Percentiles rank a stretch among this genome's conserved stretches.
Evolutionary conservation across 1,284 basidiomycete species (phyloP).

Genomic region (Austroboletus niveus): DNA sequence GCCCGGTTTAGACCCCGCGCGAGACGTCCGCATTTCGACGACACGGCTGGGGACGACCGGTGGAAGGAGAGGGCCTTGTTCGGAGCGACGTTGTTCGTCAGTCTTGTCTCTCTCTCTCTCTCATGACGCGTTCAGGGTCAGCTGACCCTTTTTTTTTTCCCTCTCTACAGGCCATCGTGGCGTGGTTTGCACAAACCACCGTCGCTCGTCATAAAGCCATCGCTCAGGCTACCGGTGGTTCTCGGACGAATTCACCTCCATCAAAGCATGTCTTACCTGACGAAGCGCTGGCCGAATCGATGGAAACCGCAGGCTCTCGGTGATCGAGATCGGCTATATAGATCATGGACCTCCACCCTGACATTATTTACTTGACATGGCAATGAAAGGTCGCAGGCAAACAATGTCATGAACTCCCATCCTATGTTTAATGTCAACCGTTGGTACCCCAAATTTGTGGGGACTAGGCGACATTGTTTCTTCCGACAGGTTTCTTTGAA

Average conservation of each 20-base stretch:
- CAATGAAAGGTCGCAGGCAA: neutral
- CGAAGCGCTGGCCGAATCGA: constrained; percentile 21
- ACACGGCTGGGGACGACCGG: constrained; percentile 41
- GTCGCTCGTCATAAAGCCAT: constrained; percentile 22
- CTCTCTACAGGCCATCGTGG: constrained; percentile 21
- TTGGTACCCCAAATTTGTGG: too few relatives aligned
- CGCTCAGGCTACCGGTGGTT: neutral
- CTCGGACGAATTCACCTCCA: constrained; percentile 8
- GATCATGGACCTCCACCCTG: neutral
- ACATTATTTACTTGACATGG: neutral
- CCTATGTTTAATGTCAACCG: too few relatives aligned
- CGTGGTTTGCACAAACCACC: constrained; percentile 29
- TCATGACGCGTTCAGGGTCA: neutral
- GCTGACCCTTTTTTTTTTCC: neutral
- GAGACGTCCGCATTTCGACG: constrained; percentile 29
- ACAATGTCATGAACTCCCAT: neutral
- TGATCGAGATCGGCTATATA: neutral
- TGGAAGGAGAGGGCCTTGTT: constrained; percentile 58
- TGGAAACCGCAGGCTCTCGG: neutral
- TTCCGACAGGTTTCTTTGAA: too few relatives aligned
- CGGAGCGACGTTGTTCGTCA: constrained; percentile 46
- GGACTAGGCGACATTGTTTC: too few relatives aligned
- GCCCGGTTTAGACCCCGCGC: constrained; percentile 26
- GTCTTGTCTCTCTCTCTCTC: constrained; percentile 15
- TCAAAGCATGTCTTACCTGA: constrained; percentile 11